Evolutionary conservation across 192 early-diverging fungal genomes (phyloP).

Genomic region (Endogone sp.): DNA sequence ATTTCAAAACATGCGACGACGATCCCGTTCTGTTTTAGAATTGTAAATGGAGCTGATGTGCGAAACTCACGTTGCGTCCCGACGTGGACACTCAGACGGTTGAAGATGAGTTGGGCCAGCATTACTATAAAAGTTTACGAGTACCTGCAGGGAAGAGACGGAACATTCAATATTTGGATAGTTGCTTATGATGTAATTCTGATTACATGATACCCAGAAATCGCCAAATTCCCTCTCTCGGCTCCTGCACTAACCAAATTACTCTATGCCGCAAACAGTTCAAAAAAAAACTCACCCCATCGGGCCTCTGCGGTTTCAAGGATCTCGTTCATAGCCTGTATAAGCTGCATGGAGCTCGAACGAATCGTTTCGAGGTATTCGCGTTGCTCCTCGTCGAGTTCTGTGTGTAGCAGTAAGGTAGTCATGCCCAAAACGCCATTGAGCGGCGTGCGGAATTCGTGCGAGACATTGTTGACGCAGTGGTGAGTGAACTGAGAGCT

Average conservation of each 20-base stretch:
- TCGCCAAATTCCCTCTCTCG: not conserved
- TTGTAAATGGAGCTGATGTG: no score
- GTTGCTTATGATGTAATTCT: no score
- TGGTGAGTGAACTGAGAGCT: not conserved
- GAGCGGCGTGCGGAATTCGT: not conserved
- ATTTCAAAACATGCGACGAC: no score
- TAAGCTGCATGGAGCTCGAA: not conserved
- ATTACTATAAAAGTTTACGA: no score
- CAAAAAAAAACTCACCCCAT: not conserved
- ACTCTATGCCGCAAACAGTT: no score
- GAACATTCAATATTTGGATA: no score
- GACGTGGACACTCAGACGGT: no score
- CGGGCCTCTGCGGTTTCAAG: not conserved
- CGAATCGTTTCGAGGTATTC: not conserved
- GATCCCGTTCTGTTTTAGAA: no score
- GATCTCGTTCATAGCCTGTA: not conserved
- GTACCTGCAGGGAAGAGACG: no score
- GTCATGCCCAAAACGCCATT: slow-evolving; percentile 1
- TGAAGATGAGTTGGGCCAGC: no score
- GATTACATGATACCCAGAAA: no score
- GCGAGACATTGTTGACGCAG: not conserved
- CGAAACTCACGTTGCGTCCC: no score
- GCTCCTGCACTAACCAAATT: not conserved
- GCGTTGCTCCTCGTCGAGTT: slow-evolving; percentile 1
- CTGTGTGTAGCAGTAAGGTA: not conserved